Base-by-base conservation (phyloP, 805 yeast species). In the Candida easanensis region DNA sequence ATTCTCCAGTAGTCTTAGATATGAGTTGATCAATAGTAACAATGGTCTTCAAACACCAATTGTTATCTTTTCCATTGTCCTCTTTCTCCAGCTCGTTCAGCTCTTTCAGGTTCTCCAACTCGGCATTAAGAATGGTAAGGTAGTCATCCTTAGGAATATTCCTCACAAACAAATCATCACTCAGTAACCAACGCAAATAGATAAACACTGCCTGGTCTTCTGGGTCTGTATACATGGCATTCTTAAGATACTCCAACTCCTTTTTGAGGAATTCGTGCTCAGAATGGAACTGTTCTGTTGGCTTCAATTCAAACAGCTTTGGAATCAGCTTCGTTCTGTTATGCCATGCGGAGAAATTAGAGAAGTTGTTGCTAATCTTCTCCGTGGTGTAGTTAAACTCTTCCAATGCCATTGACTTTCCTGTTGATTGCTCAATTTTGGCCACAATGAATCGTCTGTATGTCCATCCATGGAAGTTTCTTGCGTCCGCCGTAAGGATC, bases 261-360 rank as follows among this genome's bases (percentile, higher is more conserved):
- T 69, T 64, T 0, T 48, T 45, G 5, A 88, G 59, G 39, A 80
- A 70, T 0, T 52, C 48, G 21, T 54, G 35, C 9, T 52, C 51
- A 41, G 73, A 71, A 3, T 63, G 50, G 20, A 53, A 56, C 21
- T 53, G 48, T 4, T 50, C 43, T 3, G 45, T 38, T 34, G 57
- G 51, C 46, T 60, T 39, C 25, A 39, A 44, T 1, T 54, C 50
- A 41, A 77, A 71, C 39, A 86, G 61, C 39, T 64, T 64, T 3
- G 82, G 80, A 11, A 91, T 73, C 46, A 90, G 65, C 44, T 78
- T 80, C 1, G 88, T 76, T 49, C 98, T 71, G 61, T 88, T 87
- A 62, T 91, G 97, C 95, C 96, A 89, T 5, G 99, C 98, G 2
- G 96, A 87, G 57, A 84, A 93, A 63, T 93, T 93, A 30, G 97